Evolutionary conservation across 179 eudicot species (phyloP), one percentile per base, ranked within the genome.

Genomic region (Silene vulgaris): DNA sequence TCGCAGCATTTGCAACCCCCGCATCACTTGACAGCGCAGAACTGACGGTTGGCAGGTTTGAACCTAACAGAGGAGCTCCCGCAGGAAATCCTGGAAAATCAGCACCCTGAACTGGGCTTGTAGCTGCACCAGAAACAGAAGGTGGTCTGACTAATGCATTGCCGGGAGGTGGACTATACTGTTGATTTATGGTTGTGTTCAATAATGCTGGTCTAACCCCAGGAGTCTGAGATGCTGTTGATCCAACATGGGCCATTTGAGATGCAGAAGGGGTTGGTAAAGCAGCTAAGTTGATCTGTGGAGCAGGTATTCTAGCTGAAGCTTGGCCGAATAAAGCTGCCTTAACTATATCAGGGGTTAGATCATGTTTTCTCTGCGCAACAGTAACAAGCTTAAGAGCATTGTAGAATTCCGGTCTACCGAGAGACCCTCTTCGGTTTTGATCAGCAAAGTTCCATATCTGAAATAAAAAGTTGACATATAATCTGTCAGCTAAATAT

Each of bases 311-410:
- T 88, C 89, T 86, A 72, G 91, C 85, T 56, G 99, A 88, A 84
- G 98, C 97, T 70, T 93, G 96, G 64, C 97, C 88, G 82, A 81
- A 89, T 43, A 96, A 78, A 59, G 98, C 99, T 17, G 93, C 92
- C 84, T 83, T 89, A 73, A 96, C 99, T 23, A 96, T 87, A 26
- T 96, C 99, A 65, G 96, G 87, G 28, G 97, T 90, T 76, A 96
- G 86, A 12, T 90, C 98, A 69, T 91, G 80, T 73, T 89, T 93
- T 78, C 93, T 90, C 80, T 96, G 99, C 29, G 97, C 98, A 71
- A 96, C 97, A 30, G 99, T 96, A 72, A 93, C 96, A 82, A 96
- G 99, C 80, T 91, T 93, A 72, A 96, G 99, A 78, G 90, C 90
- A 79, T 93, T 96, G 80, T 90, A 96, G 80, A 96, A 96, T 75